Percentiles rank a stretch among this genome's conserved stretches.
Conservation (phyloP, 352 stramenopile genomes). For the Halophytophthora polymorphica region DNA sequence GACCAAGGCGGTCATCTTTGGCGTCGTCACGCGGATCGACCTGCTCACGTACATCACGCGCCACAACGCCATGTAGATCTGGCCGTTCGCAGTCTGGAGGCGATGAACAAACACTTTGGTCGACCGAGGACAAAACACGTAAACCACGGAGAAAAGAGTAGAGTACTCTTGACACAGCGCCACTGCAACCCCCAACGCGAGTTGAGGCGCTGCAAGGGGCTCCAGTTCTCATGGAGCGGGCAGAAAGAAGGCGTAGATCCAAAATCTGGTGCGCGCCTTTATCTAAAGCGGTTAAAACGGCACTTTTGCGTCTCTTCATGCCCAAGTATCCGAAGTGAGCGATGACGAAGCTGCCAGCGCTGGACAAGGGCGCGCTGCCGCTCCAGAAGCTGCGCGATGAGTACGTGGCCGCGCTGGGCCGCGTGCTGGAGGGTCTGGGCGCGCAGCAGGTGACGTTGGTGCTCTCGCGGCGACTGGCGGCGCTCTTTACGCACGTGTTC, state of each 20-base stretch:
- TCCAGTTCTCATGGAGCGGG: background rate
- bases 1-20: slow-evolving; percentile 90
- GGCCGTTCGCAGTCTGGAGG: no score
- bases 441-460: slow-evolving; percentile 46
- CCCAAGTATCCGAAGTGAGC: background rate
- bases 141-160: no score
- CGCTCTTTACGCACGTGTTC: slow-evolving; percentile 63
- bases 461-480: slow-evolving; percentile 47
- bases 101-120: no score
- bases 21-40: slow-evolving; percentile 95
- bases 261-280: no score
- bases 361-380: slow-evolving; percentile 25
- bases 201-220: no score
- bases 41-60: slow-evolving; percentile 94
- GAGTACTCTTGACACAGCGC: no score
- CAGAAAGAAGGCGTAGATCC: slow-evolving; percentile 1
- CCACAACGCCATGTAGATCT: slow-evolving; percentile 33
- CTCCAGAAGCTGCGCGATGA: slow-evolving; percentile 41
- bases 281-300: no score
- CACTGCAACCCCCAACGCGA: no score
- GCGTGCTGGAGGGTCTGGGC: slow-evolving; percentile 31
- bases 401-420: slow-evolving; percentile 37
- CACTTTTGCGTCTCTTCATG: slow-evolving; percentile 24
- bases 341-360: slow-evolving; percentile 29
- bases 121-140: no score